These are phyloP conservation scores for Ogataea hybrid DNA, from an alignment of 1,139 yeast species.

Conservation along the genomic window DNA sequence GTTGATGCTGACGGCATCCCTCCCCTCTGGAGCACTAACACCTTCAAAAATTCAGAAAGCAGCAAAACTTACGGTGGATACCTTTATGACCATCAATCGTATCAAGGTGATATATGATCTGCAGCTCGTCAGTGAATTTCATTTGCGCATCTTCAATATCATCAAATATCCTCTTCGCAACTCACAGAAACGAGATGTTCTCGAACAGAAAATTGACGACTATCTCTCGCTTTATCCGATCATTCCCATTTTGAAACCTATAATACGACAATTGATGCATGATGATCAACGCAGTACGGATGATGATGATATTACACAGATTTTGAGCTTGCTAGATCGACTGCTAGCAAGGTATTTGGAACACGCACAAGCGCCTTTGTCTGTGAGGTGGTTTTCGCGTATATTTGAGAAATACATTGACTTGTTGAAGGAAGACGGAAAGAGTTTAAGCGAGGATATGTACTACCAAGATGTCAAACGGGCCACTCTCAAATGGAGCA, in stretches of 20 bases:
- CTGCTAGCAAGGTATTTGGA: conserved; percentile 9
- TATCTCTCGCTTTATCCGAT: conserved; percentile 27
- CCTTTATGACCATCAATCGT: conserved; percentile 14
- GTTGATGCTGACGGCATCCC: conserved; percentile 16
- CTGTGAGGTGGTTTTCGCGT: conserved; percentile 25
- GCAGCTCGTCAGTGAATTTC: conserved; percentile 20
- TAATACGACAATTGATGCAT: conserved; percentile 15
- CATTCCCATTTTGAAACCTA: conserved; percentile 25
- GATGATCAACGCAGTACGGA: conserved; percentile 3
- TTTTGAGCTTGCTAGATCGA: conserved; percentile 6
- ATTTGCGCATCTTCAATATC: conserved; percentile 22
- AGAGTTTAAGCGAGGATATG: conserved; percentile 19
- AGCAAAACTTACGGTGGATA: conserved; percentile 17
- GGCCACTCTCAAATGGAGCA: conserved; percentile 21
- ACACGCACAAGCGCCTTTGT: conserved; percentile 7
- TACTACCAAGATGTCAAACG: conserved; percentile 20
- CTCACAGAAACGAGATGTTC: conserved; percentile 6
- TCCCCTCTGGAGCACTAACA: background rate
- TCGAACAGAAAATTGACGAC: conserved; percentile 19
- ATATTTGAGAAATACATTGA: conserved; percentile 23
- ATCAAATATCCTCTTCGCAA: conserved; percentile 22
- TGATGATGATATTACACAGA: conserved; percentile 1
- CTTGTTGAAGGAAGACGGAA: conserved; percentile 17
- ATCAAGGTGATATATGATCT: conserved; percentile 20
- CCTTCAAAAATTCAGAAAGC: conserved; percentile 14